Conservation (phyloP, 495 filamentous ascomycete genomes). For the Delitschia confertaspora region DNA sequence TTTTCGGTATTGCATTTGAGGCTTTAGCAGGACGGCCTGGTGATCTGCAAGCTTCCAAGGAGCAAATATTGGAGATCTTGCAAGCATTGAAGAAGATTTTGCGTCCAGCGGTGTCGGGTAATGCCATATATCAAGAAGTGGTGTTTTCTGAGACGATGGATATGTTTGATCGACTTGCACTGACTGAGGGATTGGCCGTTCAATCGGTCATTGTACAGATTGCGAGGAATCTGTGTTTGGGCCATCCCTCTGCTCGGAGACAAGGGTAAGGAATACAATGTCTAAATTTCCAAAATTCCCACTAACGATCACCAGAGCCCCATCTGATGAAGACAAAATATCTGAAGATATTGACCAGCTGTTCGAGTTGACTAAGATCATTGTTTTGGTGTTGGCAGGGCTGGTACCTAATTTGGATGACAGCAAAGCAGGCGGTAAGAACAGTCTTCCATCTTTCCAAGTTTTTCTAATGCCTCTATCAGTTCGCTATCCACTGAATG, state of each 20-base stretch:
- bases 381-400: slow-evolving; percentile 82
- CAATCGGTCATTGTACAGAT: slow-evolving; percentile 90
- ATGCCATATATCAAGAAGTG: slow-evolving; percentile 89
- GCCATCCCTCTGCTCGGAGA: slow-evolving; percentile 78
- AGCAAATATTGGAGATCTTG: slow-evolving; percentile 82
- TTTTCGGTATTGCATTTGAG: slow-evolving; percentile 95
- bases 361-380: slow-evolving; percentile 91
- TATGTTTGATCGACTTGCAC: slow-evolving; percentile 78
- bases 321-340: slow-evolving; percentile 52
- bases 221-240: slow-evolving; percentile 75
- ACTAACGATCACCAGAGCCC: slow-evolving; percentile 13
- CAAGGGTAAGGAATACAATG: slow-evolving; percentile 42
- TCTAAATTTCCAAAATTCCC: slow-evolving; percentile 37
- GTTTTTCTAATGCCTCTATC: slow-evolving; percentile 22
- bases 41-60: slow-evolving; percentile 59
- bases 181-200: slow-evolving; percentile 84
- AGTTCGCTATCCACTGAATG: slow-evolving; percentile 61
- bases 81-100: slow-evolving; percentile 91
- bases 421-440: slow-evolving; percentile 41
- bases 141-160: slow-evolving; percentile 98
- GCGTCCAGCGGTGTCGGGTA: slow-evolving; percentile 86
- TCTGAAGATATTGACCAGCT: slow-evolving; percentile 97
- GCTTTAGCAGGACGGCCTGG: slow-evolving; percentile 75
- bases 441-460: background rate
- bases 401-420: slow-evolving; percentile 81